Evolutionary conservation across 2,329 filamentous ascomycete species (phyloP).

Genomic region (Aspergillus jensenii): DNA sequence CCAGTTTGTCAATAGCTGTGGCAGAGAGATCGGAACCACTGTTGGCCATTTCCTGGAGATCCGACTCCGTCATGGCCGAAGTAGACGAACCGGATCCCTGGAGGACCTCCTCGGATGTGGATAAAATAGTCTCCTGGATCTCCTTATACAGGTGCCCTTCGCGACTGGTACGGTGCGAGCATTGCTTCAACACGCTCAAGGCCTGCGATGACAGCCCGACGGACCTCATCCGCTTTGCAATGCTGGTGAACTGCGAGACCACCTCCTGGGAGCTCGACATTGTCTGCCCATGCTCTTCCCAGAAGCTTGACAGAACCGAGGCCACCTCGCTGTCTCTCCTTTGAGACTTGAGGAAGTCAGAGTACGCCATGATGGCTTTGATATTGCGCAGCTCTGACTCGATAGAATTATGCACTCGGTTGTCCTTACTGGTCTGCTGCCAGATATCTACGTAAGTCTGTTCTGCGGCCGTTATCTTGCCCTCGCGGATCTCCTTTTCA

Average conservation of each 20-base stretch:
- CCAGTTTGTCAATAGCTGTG: slow-evolving; percentile 39
- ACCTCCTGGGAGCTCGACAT: slow-evolving; percentile 37
- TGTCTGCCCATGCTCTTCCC: slow-evolving; percentile 50
- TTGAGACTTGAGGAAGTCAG: slow-evolving; percentile 47
- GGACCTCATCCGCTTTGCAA: slow-evolving; percentile 47
- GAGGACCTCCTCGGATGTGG: slow-evolving; percentile 42
- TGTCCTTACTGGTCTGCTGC: slow-evolving; percentile 49
- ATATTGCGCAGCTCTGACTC: slow-evolving; percentile 51
- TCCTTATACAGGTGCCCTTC: slow-evolving; percentile 20
- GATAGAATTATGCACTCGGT: slow-evolving; percentile 40
- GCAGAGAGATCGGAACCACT: slow-evolving; percentile 39
- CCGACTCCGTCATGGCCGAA: slow-evolving; percentile 41
- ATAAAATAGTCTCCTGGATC: neutral
- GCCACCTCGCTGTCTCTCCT: slow-evolving; percentile 31
- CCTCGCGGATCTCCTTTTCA: slow-evolving; percentile 34
- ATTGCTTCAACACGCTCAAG: slow-evolving; percentile 48
- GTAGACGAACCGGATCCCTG: slow-evolving; percentile 37
- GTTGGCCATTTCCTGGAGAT: slow-evolving; percentile 45
- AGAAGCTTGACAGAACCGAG: slow-evolving; percentile 28
- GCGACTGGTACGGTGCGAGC: slow-evolving; percentile 34
- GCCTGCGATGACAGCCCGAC: slow-evolving; percentile 45
- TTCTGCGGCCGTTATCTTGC: slow-evolving; percentile 42
- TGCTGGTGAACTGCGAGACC: slow-evolving; percentile 36
- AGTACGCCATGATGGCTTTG: slow-evolving; percentile 45
- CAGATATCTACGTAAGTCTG: slow-evolving; percentile 51